Evolutionary conservation across 768 basidiomycete species (phyloP), one percentile per base, ranked within the genome.

Genomic region (Suillus alpinus): DNA sequence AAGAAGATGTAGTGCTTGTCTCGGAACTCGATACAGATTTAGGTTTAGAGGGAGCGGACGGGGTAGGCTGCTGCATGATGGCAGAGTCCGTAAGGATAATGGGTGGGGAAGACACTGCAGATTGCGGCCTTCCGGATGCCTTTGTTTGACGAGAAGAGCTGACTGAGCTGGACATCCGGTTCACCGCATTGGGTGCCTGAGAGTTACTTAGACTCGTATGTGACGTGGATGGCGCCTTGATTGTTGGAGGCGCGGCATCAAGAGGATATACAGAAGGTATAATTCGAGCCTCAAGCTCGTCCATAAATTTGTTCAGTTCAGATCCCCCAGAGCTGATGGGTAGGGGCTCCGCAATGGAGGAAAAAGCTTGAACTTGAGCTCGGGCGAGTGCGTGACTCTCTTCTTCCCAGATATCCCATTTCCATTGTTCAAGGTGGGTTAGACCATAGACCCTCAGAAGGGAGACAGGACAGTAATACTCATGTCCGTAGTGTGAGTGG

Each of bases 391-490:
- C 78, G 41, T 73, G 78, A 64, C 88, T 89, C 69, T 91, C 88
- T 4, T 79, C 82, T 66, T 90, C 85, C 91, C 91, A 94, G 6
- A 79, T 79, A 53, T 93, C 92, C 89, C 93, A 91, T 67, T 96
- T 95, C 86, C 92, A 98, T 67, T 95, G 86, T 63, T 98, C 95
- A 64, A 98, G 86, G 76, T 98, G 95, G 1, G 95, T 98, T 58
- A 96, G 86, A 6, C 97, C 97, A 63, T 95, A 98, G 1, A 97
- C 94, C 32, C 94, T 88, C 18, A 98, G 81, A 0, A 98, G 83
- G 0, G 92, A 95, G 18, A 98, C 81, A 0, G 97, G 97, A 68
- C 97, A 99, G 71, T 95, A 98, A 76, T 90, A 98, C 73, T 99
- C 97, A 67, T 85, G 90, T 20, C 94, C 92, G 67, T 97, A 98